phyloP scores from a whole-genome alignment of 768 basidiomycete species.

The Lyophyllum decastes region DNA sequence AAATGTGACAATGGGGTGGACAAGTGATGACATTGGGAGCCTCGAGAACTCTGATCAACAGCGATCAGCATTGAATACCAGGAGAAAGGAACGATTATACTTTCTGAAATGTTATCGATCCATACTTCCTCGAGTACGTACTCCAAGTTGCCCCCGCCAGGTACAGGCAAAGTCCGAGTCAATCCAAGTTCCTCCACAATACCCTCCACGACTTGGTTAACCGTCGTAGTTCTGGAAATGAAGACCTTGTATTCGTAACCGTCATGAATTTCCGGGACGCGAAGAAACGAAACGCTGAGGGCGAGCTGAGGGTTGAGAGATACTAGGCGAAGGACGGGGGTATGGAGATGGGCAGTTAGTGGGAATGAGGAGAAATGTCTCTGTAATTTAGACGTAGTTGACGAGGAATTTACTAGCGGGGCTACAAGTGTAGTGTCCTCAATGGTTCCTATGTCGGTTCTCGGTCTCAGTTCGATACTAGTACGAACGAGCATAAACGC shows the following conservation, averaged over 20 bases:
- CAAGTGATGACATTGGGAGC: conserved; percentile 40
- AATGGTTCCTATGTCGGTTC: conserved; percentile 45
- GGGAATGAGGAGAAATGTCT: conserved; percentile 72
- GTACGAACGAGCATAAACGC: neutral
- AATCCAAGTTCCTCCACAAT: conserved; percentile 70
- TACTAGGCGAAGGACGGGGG: conserved; percentile 68
- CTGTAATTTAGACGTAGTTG: conserved; percentile 32
- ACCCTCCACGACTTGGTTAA: conserved; percentile 51
- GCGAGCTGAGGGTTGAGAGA: conserved; percentile 65
- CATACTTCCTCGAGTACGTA: conserved; percentile 77
- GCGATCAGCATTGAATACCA: conserved; percentile 13
- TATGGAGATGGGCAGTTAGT: conserved; percentile 66
- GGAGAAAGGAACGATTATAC: conserved; percentile 37
- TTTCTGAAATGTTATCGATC: conserved; percentile 49
- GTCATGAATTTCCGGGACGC: conserved; percentile 79
- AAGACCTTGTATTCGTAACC: conserved; percentile 67
- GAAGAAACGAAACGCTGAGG: conserved; percentile 53
- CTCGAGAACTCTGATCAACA: conserved; percentile 40
- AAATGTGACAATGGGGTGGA: conserved; percentile 44
- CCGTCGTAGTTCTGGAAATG: conserved; percentile 57
- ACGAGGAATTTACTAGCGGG: conserved; percentile 48
- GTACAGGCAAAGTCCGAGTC: conserved; percentile 60
- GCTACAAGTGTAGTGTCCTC: conserved; percentile 45
- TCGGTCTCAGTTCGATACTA: neutral
- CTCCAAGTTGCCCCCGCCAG: conserved; percentile 68